A percentile compares a stretch with the other conserved stretches of the same genome.
These are phyloP conservation scores for Choiromyces venosus DNA, from an alignment of 495 filamentous ascomycete species.

Conservation along the genomic window DNA sequence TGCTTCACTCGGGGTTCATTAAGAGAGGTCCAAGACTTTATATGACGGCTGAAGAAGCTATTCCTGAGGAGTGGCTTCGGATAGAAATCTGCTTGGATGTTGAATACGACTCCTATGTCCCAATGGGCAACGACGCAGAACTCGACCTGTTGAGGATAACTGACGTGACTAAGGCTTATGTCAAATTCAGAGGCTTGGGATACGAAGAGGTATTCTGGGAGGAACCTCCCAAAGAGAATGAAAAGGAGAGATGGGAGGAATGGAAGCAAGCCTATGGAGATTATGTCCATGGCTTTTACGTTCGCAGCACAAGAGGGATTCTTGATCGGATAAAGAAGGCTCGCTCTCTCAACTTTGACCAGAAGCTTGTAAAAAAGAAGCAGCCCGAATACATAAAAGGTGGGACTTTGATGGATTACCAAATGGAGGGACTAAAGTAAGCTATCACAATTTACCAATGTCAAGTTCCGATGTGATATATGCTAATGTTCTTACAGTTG, in stretches of 20 bases:
- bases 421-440: conserved; percentile 78
- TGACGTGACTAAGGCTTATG: conserved; percentile 63
- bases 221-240: conserved; percentile 61
- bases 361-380: conserved; percentile 57
- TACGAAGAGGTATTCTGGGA: conserved; percentile 95
- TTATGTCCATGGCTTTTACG: conserved; percentile 68
- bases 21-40: conserved; percentile 64
- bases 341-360: conserved; percentile 59
- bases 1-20: conserved; percentile 69
- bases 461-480: not conserved
- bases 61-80: conserved; percentile 75
- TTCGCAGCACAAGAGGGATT: conserved; percentile 52
- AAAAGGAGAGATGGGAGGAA: conserved; percentile 67
- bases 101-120: conserved; percentile 51
- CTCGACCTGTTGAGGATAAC: conserved; percentile 62
- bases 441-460: not conserved
- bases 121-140: conserved; percentile 52
- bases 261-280: conserved; percentile 79
- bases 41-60: conserved; percentile 68
- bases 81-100: conserved; percentile 86
- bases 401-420: conserved; percentile 87
- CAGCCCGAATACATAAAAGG: conserved; percentile 71
- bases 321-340: conserved; percentile 60
- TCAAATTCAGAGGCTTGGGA: conserved; percentile 92
- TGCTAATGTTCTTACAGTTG: conserved; percentile 48